Evolutionary conservation across 2,329 filamentous ascomycete species (phyloP).

Genomic region (Aspergillus udagawae): DNA sequence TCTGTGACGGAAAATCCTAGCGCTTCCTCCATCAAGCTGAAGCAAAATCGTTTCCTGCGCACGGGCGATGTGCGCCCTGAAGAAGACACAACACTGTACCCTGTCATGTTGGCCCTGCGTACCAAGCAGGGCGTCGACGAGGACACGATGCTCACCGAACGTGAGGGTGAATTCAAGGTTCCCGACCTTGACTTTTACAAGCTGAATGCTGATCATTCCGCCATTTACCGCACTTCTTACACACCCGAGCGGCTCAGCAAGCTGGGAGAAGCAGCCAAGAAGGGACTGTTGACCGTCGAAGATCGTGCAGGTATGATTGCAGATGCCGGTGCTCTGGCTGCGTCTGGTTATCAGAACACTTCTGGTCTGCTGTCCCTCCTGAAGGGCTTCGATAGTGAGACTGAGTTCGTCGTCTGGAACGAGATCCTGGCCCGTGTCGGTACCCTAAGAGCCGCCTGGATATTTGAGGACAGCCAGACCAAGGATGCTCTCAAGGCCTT

Average conservation of each 20-base stretch:
- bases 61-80: slow-evolving; percentile 92
- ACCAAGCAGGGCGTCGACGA: slow-evolving; percentile 81
- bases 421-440: slow-evolving; percentile 78
- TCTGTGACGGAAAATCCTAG: slow-evolving; percentile 73
- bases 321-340: slow-evolving; percentile 83
- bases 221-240: slow-evolving; percentile 88
- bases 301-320: slow-evolving; percentile 93
- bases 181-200: slow-evolving; percentile 87
- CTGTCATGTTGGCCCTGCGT: slow-evolving; percentile 81
- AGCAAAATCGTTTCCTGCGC: slow-evolving; percentile 91
- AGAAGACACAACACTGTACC: slow-evolving; percentile 83
- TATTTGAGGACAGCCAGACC: slow-evolving; percentile 71
- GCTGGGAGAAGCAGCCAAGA: slow-evolving; percentile 79
- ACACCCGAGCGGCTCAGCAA: slow-evolving; percentile 77
- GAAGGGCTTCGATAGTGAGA: slow-evolving; percentile 75
- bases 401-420: slow-evolving; percentile 91
- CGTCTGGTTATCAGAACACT: slow-evolving; percentile 89
- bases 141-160: slow-evolving; percentile 64
- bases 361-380: slow-evolving; percentile 82
- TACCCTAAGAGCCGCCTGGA: slow-evolving; percentile 78
- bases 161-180: slow-evolving; percentile 74
- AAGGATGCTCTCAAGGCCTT: slow-evolving; percentile 78
- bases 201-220: slow-evolving; percentile 90
- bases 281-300: slow-evolving; percentile 76
- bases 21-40: slow-evolving; percentile 72